These are phyloP conservation scores for Globisporangium viniferum DNA, from an alignment of 352 stramenopile genomes.

Conservation along the genomic window DNA sequence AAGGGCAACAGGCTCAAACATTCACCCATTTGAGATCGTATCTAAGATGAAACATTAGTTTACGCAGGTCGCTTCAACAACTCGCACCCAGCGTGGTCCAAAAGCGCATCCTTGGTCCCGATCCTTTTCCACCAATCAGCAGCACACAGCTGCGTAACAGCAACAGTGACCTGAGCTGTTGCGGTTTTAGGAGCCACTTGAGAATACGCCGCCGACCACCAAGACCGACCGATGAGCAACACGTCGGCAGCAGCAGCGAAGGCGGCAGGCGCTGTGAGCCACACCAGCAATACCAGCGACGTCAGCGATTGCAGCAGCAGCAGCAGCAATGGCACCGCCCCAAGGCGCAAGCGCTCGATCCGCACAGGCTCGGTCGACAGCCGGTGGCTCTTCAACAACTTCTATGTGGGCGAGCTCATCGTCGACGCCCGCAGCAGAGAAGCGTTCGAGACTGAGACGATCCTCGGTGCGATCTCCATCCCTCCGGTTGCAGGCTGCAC, in stretches of 20 bases:
- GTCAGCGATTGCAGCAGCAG: not conserved
- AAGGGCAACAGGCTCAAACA: not conserved
- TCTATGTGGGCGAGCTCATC: slow-evolving; percentile 58
- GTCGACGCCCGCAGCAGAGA: slow-evolving; percentile 45
- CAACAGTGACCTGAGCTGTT: not conserved
- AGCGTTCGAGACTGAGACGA: slow-evolving; percentile 31
- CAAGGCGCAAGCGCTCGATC: slow-evolving; percentile 20
- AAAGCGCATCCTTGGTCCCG: not conserved
- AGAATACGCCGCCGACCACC: not conserved
- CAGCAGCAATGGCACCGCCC: not conserved
- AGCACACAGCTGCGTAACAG: slow-evolving; percentile 1
- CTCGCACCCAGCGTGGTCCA: not conserved
- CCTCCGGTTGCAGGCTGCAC: slow-evolving; percentile 20
- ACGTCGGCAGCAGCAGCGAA: not conserved
- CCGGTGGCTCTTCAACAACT: slow-evolving; percentile 76
- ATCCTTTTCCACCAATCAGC: slow-evolving; percentile 7
- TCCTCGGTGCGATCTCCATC: slow-evolving; percentile 54
- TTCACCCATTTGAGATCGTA: too few relatives aligned
- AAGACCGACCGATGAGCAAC: not conserved
- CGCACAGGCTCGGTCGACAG: slow-evolving; percentile 35
- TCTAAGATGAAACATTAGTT: not conserved
- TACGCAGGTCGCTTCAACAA: not conserved
- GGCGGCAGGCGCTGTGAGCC: not conserved
- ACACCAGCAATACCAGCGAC: slow-evolving; percentile 3
- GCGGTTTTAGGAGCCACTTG: not conserved